Evolutionary conservation across 1,139 yeast species (phyloP).

Genomic region (Nakaseomyces bracarensis): DNA sequence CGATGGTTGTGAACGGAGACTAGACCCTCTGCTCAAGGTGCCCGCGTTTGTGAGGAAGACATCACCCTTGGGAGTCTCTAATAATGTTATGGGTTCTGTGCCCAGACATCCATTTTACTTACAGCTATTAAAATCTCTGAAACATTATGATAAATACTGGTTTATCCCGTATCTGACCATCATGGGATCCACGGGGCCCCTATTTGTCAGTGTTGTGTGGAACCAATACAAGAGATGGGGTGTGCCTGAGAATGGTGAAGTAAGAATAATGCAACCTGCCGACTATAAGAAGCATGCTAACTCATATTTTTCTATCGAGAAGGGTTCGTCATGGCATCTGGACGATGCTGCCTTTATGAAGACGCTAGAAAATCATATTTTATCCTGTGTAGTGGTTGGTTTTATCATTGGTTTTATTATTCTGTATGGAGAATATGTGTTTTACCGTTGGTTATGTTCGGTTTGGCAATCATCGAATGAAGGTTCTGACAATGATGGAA

Average conservation of each 20-base stretch:
- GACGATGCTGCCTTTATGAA: constrained; percentile 75
- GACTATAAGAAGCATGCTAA: constrained; percentile 53
- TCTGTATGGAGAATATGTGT: constrained; percentile 53
- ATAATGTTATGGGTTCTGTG: constrained; percentile 86
- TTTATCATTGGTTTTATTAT: constrained; percentile 49
- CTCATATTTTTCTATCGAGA: constrained; percentile 63
- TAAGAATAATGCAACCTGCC: constrained; percentile 60
- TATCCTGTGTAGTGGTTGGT: constrained; percentile 60
- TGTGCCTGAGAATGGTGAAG: constrained; percentile 46
- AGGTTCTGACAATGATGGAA: neutral
- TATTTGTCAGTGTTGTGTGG: constrained; percentile 80
- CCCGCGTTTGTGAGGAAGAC: constrained; percentile 87
- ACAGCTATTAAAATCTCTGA: constrained; percentile 57
- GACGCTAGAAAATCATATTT: constrained; percentile 60
- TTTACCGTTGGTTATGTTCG: constrained; percentile 40
- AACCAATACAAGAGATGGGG: constrained; percentile 81
- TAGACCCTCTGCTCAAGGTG: constrained; percentile 72
- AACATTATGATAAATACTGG: constrained; percentile 63
- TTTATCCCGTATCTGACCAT: constrained; percentile 83
- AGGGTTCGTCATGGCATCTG: constrained; percentile 85
- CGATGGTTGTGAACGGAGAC: constrained; percentile 70
- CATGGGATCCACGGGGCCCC: constrained; percentile 93
- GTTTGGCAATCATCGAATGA: neutral
- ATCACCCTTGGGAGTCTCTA: constrained; percentile 81
- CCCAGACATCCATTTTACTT: constrained; percentile 81